Evolutionary conservation across 2,329 filamentous ascomycete species (phyloP), one percentile per base, ranked within the genome.

Genomic region (Cordyceps fumosorosea): DNA sequence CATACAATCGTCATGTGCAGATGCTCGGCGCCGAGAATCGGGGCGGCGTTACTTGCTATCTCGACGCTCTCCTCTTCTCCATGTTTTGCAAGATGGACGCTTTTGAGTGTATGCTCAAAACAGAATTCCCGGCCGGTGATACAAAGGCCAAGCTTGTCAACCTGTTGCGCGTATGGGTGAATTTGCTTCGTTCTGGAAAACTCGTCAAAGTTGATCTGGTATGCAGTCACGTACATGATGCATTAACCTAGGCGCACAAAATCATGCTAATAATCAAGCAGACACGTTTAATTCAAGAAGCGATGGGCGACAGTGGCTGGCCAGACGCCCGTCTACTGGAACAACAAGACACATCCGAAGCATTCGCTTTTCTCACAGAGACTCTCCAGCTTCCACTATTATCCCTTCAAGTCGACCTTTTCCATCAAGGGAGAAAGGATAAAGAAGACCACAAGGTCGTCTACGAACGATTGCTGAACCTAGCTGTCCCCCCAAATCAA

Each of bases 301-400:
- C 91, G 11, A 75, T 98, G 45, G 88, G 89, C 20, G 88, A 88
- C 59, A 97, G 93, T 72, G 95, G 93, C 4, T 98, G 95, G 95
- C 78, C 83, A 67, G 92, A 96, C 63, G 93, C 93, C 53, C 83
- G 84, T 24, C 76, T 84, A 62, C 72, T 90, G n/a, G 84, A 87
- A 67, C 95, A 98, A 71, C 95, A 99, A 75, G 95, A 99, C 74
- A 91, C 91, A 0, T 97, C 95, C 0, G 95, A 99, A 75, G 93
- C 93, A 1, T 98, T 98, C 72, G 90, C 88, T 0, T 97, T 97
- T 72, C 92, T 99, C 66, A 96, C 93, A 0, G 93, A 92, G 67
- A 91, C 89, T 24, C 81, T 99, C 22, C 88, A 96, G 68, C 76
- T 98, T 18, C 95, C 95, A 7, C 80, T 98, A 2, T 82, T 98